Percentiles rank a stretch among this genome's conserved stretches.
Conservation (phyloP, 176 grass and related monocot species). For the Triticum monococcum region DNA sequence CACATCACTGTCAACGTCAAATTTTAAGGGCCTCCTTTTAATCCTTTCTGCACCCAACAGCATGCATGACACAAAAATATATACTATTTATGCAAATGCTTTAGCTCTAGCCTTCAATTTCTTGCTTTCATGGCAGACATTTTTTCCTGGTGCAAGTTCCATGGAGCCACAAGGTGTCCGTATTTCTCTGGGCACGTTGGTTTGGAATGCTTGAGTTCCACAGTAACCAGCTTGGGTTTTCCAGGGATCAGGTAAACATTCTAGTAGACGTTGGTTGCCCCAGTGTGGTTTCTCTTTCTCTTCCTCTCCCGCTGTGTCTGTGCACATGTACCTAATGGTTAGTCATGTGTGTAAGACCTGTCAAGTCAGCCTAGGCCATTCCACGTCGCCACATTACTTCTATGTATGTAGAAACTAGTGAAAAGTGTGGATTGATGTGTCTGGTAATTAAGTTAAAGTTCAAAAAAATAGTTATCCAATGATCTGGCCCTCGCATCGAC, state of each 20-base stretch:
- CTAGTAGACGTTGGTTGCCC: background rate
- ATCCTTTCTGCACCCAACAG: constrained; percentile 32
- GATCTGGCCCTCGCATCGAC: too few relatives aligned
- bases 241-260: background rate
- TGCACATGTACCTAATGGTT: background rate
- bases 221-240: background rate
- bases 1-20: constrained; percentile 61
- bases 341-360: background rate
- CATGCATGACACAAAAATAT: background rate
- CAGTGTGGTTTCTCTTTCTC: background rate
- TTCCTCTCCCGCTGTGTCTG: background rate
- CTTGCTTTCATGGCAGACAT: background rate
- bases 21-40: constrained; percentile 39
- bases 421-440: background rate
- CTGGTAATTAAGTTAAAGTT: background rate
- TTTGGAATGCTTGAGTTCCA: background rate
- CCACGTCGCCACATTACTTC: background rate
- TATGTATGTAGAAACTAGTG: background rate
- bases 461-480: too few relatives aligned
- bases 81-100: background rate
- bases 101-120: background rate
- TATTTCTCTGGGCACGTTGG: background rate
- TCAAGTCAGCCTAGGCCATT: background rate
- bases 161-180: background rate
- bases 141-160: background rate